Evolutionary conservation across 176 grass and related monocot genomes (phyloP), one percentile per base, ranked within the genome.

Genomic region (Zizania latifolia): DNA sequence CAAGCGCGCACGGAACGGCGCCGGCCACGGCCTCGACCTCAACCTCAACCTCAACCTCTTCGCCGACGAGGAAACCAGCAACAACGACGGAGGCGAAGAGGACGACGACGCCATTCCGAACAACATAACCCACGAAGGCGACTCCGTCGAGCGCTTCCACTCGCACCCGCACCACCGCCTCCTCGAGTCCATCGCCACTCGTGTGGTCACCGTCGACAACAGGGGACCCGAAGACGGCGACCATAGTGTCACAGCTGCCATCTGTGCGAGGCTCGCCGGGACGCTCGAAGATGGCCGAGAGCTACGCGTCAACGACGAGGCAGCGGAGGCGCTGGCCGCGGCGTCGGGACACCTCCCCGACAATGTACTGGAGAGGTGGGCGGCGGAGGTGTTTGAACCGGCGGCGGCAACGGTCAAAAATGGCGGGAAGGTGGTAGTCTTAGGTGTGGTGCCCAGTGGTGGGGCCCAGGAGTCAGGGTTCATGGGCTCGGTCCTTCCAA

Each of bases 61-160:
- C 26, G 79, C 78, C 55, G 56, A 70, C 27, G 74, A 51, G 28
- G 72, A 74, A 15, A 48, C 29, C n/a, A 58, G 10, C n/a, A 53
- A 48, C 2, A 74, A 40, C 24, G 26, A 57, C 35, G 48, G 36
- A 15, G 82, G 77, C 4, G 59, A 65, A 0, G 38, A 70, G 1
- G 48, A 53, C 2, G 74, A 54, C 17, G 90, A 82, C n/a, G 83
- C 54, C 1, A 46, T 92, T 4, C 94, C 90, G 2, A 97, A 88
- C 38, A 90, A 93, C 79, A 83, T 97, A 43, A 97, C 94, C 13
- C 58, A 93, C 43, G 94, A 97, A 64, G 62, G 59, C 23, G 54
- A 38, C 22, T 43, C 24, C 23, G 24, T 14, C n/a, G 72, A 74
- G 19, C 67, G 14, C 60, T 40, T 50, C 62, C 10, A 65, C 62